Evolutionary conservation across 2,329 filamentous ascomycete species (phyloP).

Genomic region (Fonsecaea nubica): DNA sequence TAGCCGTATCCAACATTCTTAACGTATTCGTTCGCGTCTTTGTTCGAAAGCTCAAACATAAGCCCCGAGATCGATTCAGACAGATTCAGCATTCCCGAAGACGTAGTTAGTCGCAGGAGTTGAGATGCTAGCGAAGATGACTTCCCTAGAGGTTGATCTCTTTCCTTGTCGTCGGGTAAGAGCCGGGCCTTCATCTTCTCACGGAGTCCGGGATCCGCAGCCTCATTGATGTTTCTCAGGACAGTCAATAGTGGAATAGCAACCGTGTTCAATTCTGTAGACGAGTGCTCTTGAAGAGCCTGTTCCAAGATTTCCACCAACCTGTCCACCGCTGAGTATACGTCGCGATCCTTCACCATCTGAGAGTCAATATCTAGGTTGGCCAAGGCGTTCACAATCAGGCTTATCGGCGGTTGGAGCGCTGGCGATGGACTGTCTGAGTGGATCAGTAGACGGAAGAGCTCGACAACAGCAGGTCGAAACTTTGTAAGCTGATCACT

Average conservation of each 20-base stretch:
- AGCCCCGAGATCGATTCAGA: slow-evolving; percentile 77
- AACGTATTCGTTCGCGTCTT: slow-evolving; percentile 79
- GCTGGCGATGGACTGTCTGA: slow-evolving; percentile 68
- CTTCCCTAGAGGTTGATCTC: slow-evolving; percentile 76
- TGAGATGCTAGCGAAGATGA: slow-evolving; percentile 75
- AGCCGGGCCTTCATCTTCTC: slow-evolving; percentile 69
- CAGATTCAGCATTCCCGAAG: slow-evolving; percentile 72
- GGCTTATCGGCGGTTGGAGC: slow-evolving; percentile 73
- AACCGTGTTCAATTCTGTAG: slow-evolving; percentile 73
- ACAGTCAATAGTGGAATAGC: slow-evolving; percentile 77
- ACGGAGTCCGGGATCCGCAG: slow-evolving; percentile 69
- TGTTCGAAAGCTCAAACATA: slow-evolving; percentile 85
- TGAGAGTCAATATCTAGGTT: slow-evolving; percentile 70
- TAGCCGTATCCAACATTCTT: slow-evolving; percentile 94
- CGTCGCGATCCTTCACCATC: slow-evolving; percentile 64
- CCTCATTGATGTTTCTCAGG: slow-evolving; percentile 72
- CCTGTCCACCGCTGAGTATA: slow-evolving; percentile 65
- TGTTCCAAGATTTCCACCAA: slow-evolving; percentile 73
- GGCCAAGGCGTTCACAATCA: slow-evolving; percentile 79
- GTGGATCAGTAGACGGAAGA: slow-evolving; percentile 72
- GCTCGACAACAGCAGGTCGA: slow-evolving; percentile 69
- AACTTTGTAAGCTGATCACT: slow-evolving; percentile 68
- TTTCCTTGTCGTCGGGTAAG: slow-evolving; percentile 77
- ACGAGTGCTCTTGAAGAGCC: slow-evolving; percentile 67
- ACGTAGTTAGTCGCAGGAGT: slow-evolving; percentile 78